Evolutionary conservation across 306 rosid species (phyloP), one percentile per base, ranked within the genome.

Genomic region (Quercus variabilis): DNA sequence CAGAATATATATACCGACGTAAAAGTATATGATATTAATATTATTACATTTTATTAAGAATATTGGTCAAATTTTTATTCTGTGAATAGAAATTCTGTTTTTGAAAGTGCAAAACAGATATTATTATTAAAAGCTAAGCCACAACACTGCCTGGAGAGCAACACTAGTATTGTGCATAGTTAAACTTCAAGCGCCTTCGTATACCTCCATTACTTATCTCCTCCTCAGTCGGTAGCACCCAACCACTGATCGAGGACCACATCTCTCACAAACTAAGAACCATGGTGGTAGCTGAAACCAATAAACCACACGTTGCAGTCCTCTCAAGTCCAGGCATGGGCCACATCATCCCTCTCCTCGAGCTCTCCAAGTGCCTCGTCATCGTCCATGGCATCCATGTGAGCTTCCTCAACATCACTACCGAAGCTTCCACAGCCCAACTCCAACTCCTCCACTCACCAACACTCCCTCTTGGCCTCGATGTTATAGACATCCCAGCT

Each of bases 291-390:
- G 46, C 10, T 31, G 71, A 67, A 18, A 67, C 49, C 41, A 13
- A 18, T 5, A 67, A 31, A 25, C 60, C 76, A 0, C 83, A 85
- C 70, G 73, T 82, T 13, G 89, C 83, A 0, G 75, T 89, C n/a
- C 73, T 89, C 4, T n/a, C 92, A 2, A 78, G 90, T 59, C 87
- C 86, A 0, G 88, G 92, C 33, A 62, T 86, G 84, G 92, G 90
- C 9, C 88, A 89, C 71, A 58, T 80, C 19, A 71, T 78, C 59
- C 92, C 92, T 0, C 84, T 89, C 20, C 18, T 86, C 5, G 82
- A 80, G 81, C 15, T 89, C 1, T 74, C 89, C 3, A 81, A 78
- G 20, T 67, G 70, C 52, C 87, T 89, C 1, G 90, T 79, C 10
- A 58, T 17, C 51, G 62, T 76, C 52, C 89, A 86, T 7, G 69